Evolutionary conservation across 208 protist genomes (phyloP).

Genomic region (Angomonas deanei): DNA sequence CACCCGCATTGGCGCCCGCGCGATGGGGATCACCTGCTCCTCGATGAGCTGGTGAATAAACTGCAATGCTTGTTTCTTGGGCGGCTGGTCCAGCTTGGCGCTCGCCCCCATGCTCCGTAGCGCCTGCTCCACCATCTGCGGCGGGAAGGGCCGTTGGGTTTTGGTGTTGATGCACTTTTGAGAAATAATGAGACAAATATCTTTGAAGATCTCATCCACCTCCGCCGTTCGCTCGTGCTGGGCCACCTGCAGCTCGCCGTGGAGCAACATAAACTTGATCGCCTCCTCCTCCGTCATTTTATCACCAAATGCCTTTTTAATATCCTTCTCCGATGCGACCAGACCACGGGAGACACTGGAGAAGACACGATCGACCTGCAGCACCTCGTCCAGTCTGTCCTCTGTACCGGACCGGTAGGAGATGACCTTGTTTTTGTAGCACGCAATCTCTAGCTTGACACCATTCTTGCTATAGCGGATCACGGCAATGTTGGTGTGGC

Average conservation of each 20-base stretch:
- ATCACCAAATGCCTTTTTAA: conserved; percentile 56
- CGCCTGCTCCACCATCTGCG: conserved; percentile 92
- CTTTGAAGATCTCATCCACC: conserved; percentile 92
- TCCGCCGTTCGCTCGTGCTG: conserved; percentile 94
- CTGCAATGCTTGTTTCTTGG: conserved; percentile 93
- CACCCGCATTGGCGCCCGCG: conserved; percentile 92
- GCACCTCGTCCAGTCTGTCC: conserved; percentile 82
- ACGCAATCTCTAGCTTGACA: conserved; percentile 83
- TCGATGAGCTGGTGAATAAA: conserved; percentile 90
- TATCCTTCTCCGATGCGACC: conserved; percentile 78
- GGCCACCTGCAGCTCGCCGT: conserved; percentile 97
- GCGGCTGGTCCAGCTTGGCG: conserved; percentile 85
- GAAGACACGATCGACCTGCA: conserved; percentile 90
- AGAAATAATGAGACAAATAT: conserved; percentile 95
- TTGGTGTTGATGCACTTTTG: conserved; percentile 94
- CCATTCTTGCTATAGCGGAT: conserved; percentile 81
- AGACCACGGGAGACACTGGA: conserved; percentile 79
- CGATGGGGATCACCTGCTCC: conserved; percentile 86
- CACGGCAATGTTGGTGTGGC: conserved; percentile 87
- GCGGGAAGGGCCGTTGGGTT: conserved; percentile 87
- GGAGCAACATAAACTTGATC: conserved; percentile 90
- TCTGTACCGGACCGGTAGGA: conserved; percentile 84
- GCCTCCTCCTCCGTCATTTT: conserved; percentile 64
- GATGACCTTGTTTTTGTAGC: conserved; percentile 92
- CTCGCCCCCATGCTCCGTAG: conserved; percentile 92